phyloP scores from a whole-genome alignment of 768 basidiomycete genomes.

The Boletus tylopilopsis region DNA sequence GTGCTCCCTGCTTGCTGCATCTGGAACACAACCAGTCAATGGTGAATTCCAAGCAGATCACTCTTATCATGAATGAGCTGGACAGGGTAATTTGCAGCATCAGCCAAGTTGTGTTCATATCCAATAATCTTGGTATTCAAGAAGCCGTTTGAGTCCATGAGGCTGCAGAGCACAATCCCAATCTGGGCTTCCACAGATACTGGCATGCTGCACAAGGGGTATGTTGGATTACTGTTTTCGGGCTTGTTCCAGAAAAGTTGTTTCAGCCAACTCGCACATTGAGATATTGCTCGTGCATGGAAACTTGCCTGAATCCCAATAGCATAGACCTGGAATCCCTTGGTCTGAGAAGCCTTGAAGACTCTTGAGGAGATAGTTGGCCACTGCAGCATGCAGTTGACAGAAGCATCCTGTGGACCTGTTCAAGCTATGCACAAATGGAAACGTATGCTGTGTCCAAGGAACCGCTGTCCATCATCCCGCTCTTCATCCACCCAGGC shows the following conservation, averaged over 20 bases:
- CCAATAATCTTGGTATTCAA: slow-evolving; percentile 60
- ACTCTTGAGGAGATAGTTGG: slow-evolving; percentile 67
- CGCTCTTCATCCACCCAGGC: slow-evolving; percentile 81
- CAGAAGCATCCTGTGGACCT: not conserved
- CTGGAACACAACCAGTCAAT: slow-evolving; percentile 21
- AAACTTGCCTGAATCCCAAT: slow-evolving; percentile 49
- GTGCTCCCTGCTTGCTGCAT: slow-evolving; percentile 55
- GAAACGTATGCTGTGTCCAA: slow-evolving; percentile 46
- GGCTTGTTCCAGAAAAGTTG: slow-evolving; percentile 45
- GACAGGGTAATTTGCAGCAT: slow-evolving; percentile 60
- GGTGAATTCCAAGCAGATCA: not conserved
- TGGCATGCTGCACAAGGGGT: slow-evolving; percentile 60
- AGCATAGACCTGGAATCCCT: slow-evolving; percentile 59
- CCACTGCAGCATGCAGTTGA: slow-evolving; percentile 41
- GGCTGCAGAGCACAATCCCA: slow-evolving; percentile 48
- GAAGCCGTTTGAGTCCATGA: slow-evolving; percentile 64
- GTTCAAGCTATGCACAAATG: slow-evolving; percentile 39
- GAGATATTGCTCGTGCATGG: not conserved
- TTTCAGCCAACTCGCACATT: not conserved
- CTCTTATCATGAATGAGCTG: slow-evolving; percentile 38
- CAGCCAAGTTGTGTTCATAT: slow-evolving; percentile 72
- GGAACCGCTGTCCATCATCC: slow-evolving; percentile 65
- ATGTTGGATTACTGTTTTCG: slow-evolving; percentile 56
- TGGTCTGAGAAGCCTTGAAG: slow-evolving; percentile 64
- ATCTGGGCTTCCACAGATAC: slow-evolving; percentile 56